Conservation (phyloP, 2,329 filamentous ascomycete species). For the Scytalidium sp. region DNA sequence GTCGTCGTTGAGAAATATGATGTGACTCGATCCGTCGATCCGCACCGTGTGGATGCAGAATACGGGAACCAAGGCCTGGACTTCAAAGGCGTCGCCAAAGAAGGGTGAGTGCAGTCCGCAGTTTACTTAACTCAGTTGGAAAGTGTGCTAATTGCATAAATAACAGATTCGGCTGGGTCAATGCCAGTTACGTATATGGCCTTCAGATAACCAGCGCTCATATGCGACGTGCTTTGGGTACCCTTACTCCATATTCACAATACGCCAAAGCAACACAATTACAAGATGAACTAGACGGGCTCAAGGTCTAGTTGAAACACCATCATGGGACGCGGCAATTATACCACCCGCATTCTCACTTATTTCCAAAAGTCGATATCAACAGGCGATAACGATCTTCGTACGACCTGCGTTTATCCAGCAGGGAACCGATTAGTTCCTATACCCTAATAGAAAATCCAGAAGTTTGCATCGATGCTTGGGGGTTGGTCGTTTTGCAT, state of each 20-base stretch:
- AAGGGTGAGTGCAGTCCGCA: conserved; percentile 68
- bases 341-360: too few relatives aligned
- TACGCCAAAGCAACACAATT: conserved; percentile 14
- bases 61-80: conserved; percentile 96
- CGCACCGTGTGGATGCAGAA: conserved; percentile 92
- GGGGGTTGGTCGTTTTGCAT: background rate
- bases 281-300: background rate
- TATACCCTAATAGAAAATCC: background rate
- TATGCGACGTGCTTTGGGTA: conserved; percentile 84
- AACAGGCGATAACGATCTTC: too few relatives aligned
- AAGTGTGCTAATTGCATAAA: conserved; percentile 29
- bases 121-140: background rate
- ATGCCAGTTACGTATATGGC: conserved; percentile 94
- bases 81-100: conserved; percentile 92
- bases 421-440: background rate
- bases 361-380: too few relatives aligned
- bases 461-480: background rate
- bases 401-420: too few relatives aligned
- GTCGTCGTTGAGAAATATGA: conserved; percentile 99
- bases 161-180: conserved; percentile 93
- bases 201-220: conserved; percentile 85
- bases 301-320: background rate
- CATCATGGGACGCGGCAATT: too few relatives aligned
- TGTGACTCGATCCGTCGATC: conserved; percentile 84
- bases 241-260: conserved; percentile 66